phyloP scores from a whole-genome alignment of 148 eudicot species.

The Camellia japonica region DNA sequence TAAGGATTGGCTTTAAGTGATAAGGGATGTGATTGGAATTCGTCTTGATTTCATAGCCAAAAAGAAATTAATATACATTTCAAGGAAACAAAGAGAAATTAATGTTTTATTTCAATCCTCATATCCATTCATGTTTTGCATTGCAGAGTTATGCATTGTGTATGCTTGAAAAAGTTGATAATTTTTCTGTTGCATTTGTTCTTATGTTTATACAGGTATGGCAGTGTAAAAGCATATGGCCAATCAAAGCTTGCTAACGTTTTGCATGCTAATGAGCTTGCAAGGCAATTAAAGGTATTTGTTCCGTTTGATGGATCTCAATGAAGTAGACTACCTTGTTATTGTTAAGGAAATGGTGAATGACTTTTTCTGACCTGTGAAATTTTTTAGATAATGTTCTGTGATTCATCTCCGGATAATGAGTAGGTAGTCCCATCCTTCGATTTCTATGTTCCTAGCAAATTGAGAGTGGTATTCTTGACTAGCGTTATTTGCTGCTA shows the following conservation, averaged over 20 bases:
- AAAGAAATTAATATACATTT: neutral
- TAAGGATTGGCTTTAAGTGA: neutral
- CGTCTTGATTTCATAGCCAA: neutral
- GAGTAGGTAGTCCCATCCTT: neutral
- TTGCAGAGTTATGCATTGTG: neutral
- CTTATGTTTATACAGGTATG: neutral
- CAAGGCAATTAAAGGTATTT: slow-evolving; percentile 10
- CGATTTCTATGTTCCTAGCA: neutral
- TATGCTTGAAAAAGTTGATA: neutral
- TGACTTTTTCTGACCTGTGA: neutral
- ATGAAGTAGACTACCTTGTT: neutral
- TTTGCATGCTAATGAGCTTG: slow-evolving; percentile 15
- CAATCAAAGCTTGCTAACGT: slow-evolving; percentile 15
- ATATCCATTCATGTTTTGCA: neutral
- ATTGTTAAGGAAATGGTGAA: neutral
- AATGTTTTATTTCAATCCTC: neutral
- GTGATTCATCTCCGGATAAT: neutral
- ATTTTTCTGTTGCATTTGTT: no score
- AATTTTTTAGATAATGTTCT: no score
- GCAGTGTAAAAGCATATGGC: neutral
- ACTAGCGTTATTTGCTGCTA: no score
- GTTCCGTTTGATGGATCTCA: neutral
- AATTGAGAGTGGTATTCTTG: neutral
- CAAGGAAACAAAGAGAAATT: neutral
- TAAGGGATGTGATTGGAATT: neutral